A percentile compares a stretch with the other conserved stretches of the same genome.
These are phyloP conservation scores for Kwoniella newhampshirensis DNA, from an alignment of 768 basidiomycete genomes.

Conservation along the genomic window DNA sequence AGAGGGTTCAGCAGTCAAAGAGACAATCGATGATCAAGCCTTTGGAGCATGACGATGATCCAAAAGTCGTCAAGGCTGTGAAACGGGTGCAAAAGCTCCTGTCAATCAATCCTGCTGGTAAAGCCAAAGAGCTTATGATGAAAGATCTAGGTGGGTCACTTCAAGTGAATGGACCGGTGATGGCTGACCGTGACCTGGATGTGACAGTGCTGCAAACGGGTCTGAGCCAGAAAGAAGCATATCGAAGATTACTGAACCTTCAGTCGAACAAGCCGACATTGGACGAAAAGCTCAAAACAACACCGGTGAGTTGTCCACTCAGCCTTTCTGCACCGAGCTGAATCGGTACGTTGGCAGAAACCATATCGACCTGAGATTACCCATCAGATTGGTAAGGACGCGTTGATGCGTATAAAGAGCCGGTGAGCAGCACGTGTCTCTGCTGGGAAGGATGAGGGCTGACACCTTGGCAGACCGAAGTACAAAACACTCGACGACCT, in stretches of 20 bases:
- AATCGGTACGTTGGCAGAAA: neutral
- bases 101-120: neutral
- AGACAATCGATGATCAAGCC: neutral
- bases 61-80: neutral
- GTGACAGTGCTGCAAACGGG: neutral
- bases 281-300: neutral
- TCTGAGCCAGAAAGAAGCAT: neutral
- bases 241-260: neutral
- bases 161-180: no score
- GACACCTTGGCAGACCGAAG: no score
- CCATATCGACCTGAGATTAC: neutral
- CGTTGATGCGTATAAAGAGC: neutral
- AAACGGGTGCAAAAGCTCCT: constrained; percentile 3
- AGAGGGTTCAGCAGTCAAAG: no score
- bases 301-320: neutral
- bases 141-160: neutral
- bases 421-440: neutral
- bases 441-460: neutral
- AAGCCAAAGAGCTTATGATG: neutral
- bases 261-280: neutral
- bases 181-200: neutral
- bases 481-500: constrained; percentile 16
- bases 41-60: neutral
- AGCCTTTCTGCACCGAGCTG: no score
- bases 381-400: neutral